Conservation (phyloP, 2,329 filamentous ascomycete species). For the Botrytis deweyae region DNA sequence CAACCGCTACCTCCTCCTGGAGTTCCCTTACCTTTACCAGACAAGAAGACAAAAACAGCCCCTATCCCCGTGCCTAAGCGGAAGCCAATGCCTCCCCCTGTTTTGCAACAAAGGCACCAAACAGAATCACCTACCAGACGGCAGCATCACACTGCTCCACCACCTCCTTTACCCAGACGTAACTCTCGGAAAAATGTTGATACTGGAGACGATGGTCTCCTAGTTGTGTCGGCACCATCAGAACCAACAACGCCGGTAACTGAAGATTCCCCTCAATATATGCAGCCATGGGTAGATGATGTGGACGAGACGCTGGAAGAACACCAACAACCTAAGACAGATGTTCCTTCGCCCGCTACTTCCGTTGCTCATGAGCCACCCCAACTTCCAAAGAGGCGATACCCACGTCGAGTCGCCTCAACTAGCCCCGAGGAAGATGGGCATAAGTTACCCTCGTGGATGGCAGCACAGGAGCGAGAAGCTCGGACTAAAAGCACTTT, state of each 20-base stretch:
- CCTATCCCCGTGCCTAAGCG: slow-evolving; percentile 60
- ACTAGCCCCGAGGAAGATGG: slow-evolving; percentile 39
- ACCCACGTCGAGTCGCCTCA: slow-evolving; percentile 31
- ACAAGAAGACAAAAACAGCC: slow-evolving; percentile 58
- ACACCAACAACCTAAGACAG: slow-evolving; percentile 4
- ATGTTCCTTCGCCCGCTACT: background rate
- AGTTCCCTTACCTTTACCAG: slow-evolving; percentile 70
- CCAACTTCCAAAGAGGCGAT: slow-evolving; percentile 33
- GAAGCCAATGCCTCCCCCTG: slow-evolving; percentile 56
- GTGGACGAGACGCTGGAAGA: slow-evolving; percentile 34
- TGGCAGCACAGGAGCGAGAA: slow-evolving; percentile 41
- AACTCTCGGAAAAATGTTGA: slow-evolving; percentile 23
- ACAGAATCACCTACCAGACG: slow-evolving; percentile 35
- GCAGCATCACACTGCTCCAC: slow-evolving; percentile 40
- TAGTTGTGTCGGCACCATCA: slow-evolving; percentile 67
- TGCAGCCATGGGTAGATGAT: slow-evolving; percentile 42
- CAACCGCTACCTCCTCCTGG: slow-evolving; percentile 80
- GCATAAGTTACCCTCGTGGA: slow-evolving; percentile 37
- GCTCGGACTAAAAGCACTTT: slow-evolving; percentile 38
- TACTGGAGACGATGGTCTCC: slow-evolving; percentile 50
- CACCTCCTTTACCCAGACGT: slow-evolving; percentile 49
- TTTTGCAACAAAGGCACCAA: slow-evolving; percentile 23
- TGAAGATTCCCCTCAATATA: slow-evolving; percentile 40
- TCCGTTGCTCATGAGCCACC: slow-evolving; percentile 22
- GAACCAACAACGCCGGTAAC: slow-evolving; percentile 53